Base-by-base conservation (phyloP, 345 rosid species). In the Citrus glauca region DNA sequence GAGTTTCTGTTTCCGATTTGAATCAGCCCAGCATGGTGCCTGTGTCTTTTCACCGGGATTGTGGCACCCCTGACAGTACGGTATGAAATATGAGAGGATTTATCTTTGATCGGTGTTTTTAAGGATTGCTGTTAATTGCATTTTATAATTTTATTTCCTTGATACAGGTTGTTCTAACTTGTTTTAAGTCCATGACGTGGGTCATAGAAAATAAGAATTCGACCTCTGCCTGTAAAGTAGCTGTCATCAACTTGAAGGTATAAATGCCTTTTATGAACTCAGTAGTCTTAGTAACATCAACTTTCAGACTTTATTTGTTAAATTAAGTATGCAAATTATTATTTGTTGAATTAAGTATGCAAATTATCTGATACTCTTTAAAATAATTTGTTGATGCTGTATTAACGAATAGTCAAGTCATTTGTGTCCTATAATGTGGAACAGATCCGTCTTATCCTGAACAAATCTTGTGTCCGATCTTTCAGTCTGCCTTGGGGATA, bases 171-270 rank as follows among this genome's bases (percentile, higher is more conserved):
- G 89, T 91, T 78, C 90, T 86, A 63, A 85, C 92, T 59, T 91
- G 84, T 85, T 89, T 89, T 69, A 88, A 91, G 83, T 89, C 92
- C 79, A 89, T 89, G 92, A 85, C 94, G 22, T 89, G 92, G 94
- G 88, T 80, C 59, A 82, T 89, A 59, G 94, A 91, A 81, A 85
- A 86, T 71, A 87, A 85, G 81, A 87, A 77, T 66, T 78, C 79
- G 60, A 69, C 81, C 20, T 74, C 86, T 35, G 83, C 82, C 62
- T 82, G 77, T 73, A 88, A 86, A 84, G 87, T 89, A 3, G 94
- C 92, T 81, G 84, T 82, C 60, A 85, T 91, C 80, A 89, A 85
- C 83, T 79, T 91, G 84, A 91, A 91, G 91, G 92, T 87, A 78
- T 25, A 45, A 3, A 20, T 72, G 42, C 57, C 59, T 78, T 1